phyloP scores from a whole-genome alignment of 495 filamentous ascomycete species.

The Melanomma pulvis-pyrius region DNA sequence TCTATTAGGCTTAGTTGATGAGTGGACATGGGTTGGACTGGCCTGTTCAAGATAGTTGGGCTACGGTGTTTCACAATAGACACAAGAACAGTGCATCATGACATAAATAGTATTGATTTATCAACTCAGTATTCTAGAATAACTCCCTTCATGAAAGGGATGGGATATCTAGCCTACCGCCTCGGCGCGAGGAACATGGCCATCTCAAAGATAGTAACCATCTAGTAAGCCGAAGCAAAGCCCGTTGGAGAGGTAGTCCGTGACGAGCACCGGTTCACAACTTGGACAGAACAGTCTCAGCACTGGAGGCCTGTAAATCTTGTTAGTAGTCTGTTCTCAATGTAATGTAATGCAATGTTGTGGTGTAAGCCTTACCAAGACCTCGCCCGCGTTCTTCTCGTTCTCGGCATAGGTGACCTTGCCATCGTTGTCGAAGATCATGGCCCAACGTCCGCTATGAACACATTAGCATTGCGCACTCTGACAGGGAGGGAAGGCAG shows the following conservation, averaged over 20 bases:
- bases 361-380: not conserved
- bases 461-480: not conserved
- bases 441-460: slow-evolving; percentile 68
- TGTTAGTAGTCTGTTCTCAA: not conserved
- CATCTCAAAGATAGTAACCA: not conserved
- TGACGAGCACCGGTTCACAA: slow-evolving; percentile 1
- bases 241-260: not conserved
- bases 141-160: not conserved
- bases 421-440: slow-evolving; percentile 83
- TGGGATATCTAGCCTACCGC: not conserved
- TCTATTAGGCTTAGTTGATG: too few species aligned
- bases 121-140: not conserved
- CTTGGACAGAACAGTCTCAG: slow-evolving; percentile 28
- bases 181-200: not conserved
- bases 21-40: too few species aligned
- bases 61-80: too few species aligned
- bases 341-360: not conserved
- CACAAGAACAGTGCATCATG: not conserved
- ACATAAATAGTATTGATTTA: not conserved
- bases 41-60: too few species aligned
- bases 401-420: slow-evolving; percentile 84
- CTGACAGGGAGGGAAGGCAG: too few species aligned
- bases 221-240: not conserved
- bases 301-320: slow-evolving; percentile 5
- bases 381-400: slow-evolving; percentile 68